Conservation (phyloP, 805 yeast species). For the Wickerhamiella spandovensis region DNA sequence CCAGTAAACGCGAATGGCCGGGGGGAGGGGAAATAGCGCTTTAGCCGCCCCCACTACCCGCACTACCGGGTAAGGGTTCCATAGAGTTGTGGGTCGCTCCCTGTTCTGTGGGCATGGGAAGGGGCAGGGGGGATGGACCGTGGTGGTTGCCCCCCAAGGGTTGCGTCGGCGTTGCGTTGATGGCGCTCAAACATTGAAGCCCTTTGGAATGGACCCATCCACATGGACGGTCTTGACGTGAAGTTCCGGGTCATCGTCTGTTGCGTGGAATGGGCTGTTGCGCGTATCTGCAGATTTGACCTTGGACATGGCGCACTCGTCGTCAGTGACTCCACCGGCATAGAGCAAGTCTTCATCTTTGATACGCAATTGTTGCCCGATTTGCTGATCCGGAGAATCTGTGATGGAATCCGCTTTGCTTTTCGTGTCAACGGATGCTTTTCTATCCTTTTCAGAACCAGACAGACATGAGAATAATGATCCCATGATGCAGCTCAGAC, state of each 20-base stretch:
- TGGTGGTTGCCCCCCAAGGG: too few species aligned
- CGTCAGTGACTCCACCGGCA: neutral
- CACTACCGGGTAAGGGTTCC: neutral
- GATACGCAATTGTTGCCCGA: conserved; percentile 2
- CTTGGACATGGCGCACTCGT: neutral
- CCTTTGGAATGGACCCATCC: conserved; percentile 2
- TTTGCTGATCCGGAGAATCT: neutral
- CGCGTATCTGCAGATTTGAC: neutral
- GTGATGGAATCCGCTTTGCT: neutral
- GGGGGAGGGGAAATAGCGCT: too few species aligned
- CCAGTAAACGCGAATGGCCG: too few species aligned
- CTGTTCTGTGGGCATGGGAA: neutral
- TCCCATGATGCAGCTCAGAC: neutral
- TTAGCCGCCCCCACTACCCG: too few species aligned
- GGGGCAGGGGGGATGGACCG: too few species aligned
- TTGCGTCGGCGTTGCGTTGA: too few species aligned
- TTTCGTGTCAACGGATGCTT: neutral
- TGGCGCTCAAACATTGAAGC: neutral
- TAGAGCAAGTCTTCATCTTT: neutral
- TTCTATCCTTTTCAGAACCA: neutral
- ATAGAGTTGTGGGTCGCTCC: neutral
- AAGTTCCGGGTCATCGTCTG: neutral
- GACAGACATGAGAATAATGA: neutral
- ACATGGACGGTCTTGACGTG: neutral
- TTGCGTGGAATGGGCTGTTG: neutral